These are phyloP conservation scores for Neurospora sp. DNA, from an alignment of 495 filamentous ascomycete species.

Conservation along the genomic window DNA sequence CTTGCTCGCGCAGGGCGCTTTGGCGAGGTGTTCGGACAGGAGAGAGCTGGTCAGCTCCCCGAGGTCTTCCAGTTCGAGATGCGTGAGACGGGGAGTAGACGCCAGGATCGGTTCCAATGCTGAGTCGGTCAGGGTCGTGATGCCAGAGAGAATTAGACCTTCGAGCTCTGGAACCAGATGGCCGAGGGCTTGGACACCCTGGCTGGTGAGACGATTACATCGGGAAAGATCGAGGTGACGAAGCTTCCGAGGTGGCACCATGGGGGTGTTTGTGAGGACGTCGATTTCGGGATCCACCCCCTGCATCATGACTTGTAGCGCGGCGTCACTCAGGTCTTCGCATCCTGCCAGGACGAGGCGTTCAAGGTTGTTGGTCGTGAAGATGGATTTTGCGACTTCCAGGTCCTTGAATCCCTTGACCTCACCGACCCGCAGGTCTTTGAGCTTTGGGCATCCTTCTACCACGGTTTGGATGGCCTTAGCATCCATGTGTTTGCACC, in stretches of 20 bases:
- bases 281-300: constrained; percentile 68
- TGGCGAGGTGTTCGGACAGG: constrained; percentile 59
- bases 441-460: constrained; percentile 58
- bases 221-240: constrained; percentile 78
- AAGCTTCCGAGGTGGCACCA: constrained; percentile 69
- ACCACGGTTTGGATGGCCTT: constrained; percentile 67
- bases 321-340: constrained; percentile 61
- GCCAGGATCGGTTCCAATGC: constrained; percentile 63
- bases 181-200: constrained; percentile 55
- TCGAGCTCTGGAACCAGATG: constrained; percentile 70
- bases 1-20: constrained; percentile 55
- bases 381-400: constrained; percentile 60
- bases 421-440: constrained; percentile 76
- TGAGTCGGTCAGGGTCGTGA: constrained; percentile 59
- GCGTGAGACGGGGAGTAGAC: constrained; percentile 65
- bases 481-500: constrained; percentile 82
- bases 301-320: constrained; percentile 60
- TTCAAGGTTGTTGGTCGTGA: constrained; percentile 70
- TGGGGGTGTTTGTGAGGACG: constrained; percentile 59
- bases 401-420: constrained; percentile 66
- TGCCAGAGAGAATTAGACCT: constrained; percentile 70
- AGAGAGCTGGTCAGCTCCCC: constrained; percentile 62
- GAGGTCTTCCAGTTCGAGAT: constrained; percentile 85
- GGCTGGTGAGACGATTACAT: constrained; percentile 62
- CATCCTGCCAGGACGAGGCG: constrained; percentile 70